These are phyloP conservation scores for Quercus gilva DNA, from an alignment of 306 rosid genomes.

Conservation along the genomic window DNA sequence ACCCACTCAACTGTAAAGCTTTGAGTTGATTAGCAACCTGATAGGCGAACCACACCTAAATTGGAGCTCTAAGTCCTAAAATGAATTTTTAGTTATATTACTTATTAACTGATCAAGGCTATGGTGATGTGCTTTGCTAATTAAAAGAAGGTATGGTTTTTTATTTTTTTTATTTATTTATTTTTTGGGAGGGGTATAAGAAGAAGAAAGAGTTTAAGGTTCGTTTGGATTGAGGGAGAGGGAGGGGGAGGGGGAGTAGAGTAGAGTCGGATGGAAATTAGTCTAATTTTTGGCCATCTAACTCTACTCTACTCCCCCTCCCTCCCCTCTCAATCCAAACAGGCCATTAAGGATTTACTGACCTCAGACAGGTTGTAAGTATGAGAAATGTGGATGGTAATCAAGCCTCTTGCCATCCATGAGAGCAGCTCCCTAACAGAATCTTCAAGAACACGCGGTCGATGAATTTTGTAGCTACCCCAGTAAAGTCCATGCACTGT, in stretches of 20 bases:
- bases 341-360: conserved; percentile 21
- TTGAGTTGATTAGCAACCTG: not conserved
- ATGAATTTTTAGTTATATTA: not conserved
- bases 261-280: too few relatives aligned
- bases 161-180: not conserved
- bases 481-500: conserved; percentile 96
- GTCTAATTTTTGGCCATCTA: too few relatives aligned
- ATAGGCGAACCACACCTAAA: not conserved
- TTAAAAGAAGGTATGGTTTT: conserved; percentile 5
- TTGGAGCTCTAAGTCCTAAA: not conserved
- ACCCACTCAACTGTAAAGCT: not conserved
- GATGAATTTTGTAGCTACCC: conserved; percentile 86
- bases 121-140: not conserved
- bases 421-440: conserved; percentile 75
- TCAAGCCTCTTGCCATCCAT: conserved; percentile 74
- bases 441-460: conserved; percentile 73
- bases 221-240: not conserved
- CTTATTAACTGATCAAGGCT: not conserved
- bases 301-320: too few relatives aligned
- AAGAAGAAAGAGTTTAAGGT: too few relatives aligned
- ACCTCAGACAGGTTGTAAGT: conserved; percentile 73
- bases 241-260: not conserved
- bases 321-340: too few relatives aligned
- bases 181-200: not conserved
- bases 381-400: conserved; percentile 76